Conservation (phyloP, 495 filamentous ascomycete genomes). For the Baudoinia panamericana region DNA sequence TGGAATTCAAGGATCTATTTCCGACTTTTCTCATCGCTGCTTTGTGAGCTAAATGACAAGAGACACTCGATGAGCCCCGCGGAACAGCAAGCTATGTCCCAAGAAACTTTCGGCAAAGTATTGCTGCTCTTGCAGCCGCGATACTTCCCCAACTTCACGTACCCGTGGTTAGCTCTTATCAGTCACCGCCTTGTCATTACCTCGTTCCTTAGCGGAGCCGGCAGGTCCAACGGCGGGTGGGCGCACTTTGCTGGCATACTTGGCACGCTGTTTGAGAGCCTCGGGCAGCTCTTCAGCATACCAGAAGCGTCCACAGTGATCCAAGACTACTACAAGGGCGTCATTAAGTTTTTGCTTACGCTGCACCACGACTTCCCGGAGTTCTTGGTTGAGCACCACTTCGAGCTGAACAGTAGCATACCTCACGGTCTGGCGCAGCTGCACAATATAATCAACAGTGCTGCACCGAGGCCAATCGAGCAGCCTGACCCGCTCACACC, state of each 20-base stretch:
- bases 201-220: conserved; percentile 54
- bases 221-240: conserved; percentile 52
- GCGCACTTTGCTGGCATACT: conserved; percentile 60
- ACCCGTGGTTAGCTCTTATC: conserved; percentile 70
- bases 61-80: background rate
- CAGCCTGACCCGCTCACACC: conserved; percentile 68
- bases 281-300: conserved; percentile 61
- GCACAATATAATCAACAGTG: conserved; percentile 75
- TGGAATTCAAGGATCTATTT: conserved; percentile 87
- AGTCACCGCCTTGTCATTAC: conserved; percentile 82
- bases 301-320: conserved; percentile 49
- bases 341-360: conserved; percentile 67
- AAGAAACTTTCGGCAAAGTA: conserved; percentile 49
- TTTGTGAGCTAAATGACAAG: conserved; percentile 46
- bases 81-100: conserved; percentile 7
- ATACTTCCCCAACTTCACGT: conserved; percentile 67
- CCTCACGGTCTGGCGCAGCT: conserved; percentile 78
- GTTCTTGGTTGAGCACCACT: conserved; percentile 77
- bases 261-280: conserved; percentile 56
- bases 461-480: conserved; percentile 58
- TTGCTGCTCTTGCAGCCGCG: conserved; percentile 63
- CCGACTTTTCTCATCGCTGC: conserved; percentile 73
- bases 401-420: conserved; percentile 71
- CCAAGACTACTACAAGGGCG: conserved; percentile 73
- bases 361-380: conserved; percentile 91